Evolutionary conservation across 2,329 filamentous ascomycete genomes (phyloP).

Genomic region (Penicillium sp.): DNA sequence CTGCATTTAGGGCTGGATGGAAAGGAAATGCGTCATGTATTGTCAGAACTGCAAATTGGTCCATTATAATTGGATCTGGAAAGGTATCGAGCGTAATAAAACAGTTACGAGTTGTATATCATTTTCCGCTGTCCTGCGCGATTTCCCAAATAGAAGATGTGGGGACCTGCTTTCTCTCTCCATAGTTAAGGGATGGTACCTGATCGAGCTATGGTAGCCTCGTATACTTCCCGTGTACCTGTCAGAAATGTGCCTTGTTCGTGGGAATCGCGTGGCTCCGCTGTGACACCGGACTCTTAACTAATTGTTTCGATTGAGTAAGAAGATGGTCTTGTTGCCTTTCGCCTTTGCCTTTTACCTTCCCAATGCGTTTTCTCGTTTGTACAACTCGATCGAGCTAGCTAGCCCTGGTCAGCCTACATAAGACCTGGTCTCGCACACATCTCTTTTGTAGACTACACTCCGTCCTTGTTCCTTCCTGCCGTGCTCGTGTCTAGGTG

Average conservation of each 20-base stretch:
- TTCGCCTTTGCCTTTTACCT: constrained; percentile 3
- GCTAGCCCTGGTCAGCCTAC: constrained; percentile 1
- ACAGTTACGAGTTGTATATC: constrained; percentile 7
- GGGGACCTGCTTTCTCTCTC: not conserved
- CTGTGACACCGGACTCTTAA: constrained; percentile 3
- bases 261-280: constrained; percentile 17
- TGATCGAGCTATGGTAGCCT: constrained; percentile 2
- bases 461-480: not conserved
- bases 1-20: constrained; percentile 12
- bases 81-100: constrained; percentile 5
- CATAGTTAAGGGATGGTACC: not conserved
- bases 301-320: constrained; percentile 4
- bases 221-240: constrained; percentile 2
- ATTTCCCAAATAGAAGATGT: constrained; percentile 2
- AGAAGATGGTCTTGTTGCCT: not conserved
- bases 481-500: constrained; percentile 3
- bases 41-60: not conserved
- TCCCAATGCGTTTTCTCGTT: constrained; percentile 7
- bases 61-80: constrained; percentile 14
- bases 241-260: constrained; percentile 1
- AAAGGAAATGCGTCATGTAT: constrained; percentile 7
- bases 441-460: not conserved
- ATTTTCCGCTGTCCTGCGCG: constrained; percentile 1
- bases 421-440: constrained; percentile 7
- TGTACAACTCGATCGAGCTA: constrained; percentile 5